Conservation (phyloP, 192 early-diverging fungal species). For the Pilaira anomala region DNA sequence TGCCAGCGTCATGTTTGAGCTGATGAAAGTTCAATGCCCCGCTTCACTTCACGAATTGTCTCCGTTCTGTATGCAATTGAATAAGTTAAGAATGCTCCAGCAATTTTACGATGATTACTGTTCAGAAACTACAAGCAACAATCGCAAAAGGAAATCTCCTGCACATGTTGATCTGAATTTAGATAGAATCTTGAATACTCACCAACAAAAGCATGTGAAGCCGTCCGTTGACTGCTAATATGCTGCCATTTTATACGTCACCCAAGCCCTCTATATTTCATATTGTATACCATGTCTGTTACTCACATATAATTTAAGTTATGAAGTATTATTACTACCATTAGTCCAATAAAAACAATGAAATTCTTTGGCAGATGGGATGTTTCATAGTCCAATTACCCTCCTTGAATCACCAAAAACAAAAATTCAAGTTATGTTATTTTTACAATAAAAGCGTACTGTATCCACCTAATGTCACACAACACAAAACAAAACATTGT, state of each 20-base stretch:
- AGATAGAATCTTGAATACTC: neutral
- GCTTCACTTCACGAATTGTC: neutral
- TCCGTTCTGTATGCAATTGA: neutral
- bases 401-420: too few relatives aligned
- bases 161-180: neutral
- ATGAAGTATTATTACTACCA: neutral
- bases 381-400: too few relatives aligned
- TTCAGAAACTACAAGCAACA: neutral
- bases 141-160: neutral
- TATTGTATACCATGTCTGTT: constrained; percentile 1
- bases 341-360: too few relatives aligned
- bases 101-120: neutral
- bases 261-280: neutral
- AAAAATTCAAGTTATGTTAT: too few relatives aligned
- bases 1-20: constrained; percentile 6
- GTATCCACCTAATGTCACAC: too few relatives aligned
- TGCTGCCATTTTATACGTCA: neutral
- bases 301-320: neutral
- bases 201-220: neutral
- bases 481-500: too few relatives aligned
- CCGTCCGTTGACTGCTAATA: neutral
- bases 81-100: neutral
- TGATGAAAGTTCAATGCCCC: constrained; percentile 4
- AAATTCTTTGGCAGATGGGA: too few relatives aligned
- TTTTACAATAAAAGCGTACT: too few relatives aligned